phyloP scores from a whole-genome alignment of 768 basidiomycete species.

The Podaxis mareebaensis region DNA sequence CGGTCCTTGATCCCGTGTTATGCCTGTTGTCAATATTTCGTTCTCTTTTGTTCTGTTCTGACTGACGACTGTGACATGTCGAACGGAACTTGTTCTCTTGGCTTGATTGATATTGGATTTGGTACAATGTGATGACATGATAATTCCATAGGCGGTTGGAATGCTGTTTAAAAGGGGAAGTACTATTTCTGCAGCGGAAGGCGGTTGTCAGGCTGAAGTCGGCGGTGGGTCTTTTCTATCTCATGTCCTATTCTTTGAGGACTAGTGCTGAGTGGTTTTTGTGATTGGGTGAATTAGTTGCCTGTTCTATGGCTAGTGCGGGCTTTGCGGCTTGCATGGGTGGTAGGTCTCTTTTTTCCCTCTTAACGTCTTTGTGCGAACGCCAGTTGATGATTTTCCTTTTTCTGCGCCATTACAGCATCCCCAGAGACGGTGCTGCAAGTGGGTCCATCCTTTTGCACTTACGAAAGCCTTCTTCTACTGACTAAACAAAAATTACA shows the following conservation, averaged over 20 bases:
- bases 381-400: not conserved
- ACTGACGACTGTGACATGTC: not conserved
- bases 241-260: not conserved
- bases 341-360: conserved; percentile 41
- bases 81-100: not conserved
- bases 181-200: conserved; percentile 95
- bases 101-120: conserved; percentile 10
- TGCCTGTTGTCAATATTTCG: too few relatives aligned
- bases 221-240: conserved; percentile 54
- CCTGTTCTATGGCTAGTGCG: conserved; percentile 94
- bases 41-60: too few relatives aligned
- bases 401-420: conserved; percentile 38
- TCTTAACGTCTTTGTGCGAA: not conserved
- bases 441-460: conserved; percentile 34
- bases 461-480: not conserved
- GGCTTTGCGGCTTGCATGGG: conserved; percentile 96
- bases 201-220: conserved; percentile 94
- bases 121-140: not conserved
- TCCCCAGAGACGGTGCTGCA: conserved; percentile 82
- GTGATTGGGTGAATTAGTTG: conserved; percentile 48
- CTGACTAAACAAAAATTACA: not conserved
- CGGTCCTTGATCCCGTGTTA: too few relatives aligned
- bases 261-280: not conserved
- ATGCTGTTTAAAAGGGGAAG: conserved; percentile 98
- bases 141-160: conserved; percentile 65